These are phyloP conservation scores for Morella rubra DNA, from an alignment of 306 rosid genomes.

Conservation along the genomic window DNA sequence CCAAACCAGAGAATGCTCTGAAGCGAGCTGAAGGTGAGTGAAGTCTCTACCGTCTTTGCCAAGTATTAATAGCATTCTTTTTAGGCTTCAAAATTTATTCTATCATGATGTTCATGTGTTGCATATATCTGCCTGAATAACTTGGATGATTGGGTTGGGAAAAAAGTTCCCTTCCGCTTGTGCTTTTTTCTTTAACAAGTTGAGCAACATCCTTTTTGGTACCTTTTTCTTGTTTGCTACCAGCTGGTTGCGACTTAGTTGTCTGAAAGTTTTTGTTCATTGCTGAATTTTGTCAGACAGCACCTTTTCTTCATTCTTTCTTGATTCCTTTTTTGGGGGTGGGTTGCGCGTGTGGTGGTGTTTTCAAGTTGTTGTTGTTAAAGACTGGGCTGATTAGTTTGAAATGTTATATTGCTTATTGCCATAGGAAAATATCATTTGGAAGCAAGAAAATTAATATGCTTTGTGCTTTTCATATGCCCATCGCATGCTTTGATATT, in stretches of 20 bases:
- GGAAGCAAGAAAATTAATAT: not conserved
- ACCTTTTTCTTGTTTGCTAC: not conserved
- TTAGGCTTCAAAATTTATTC: not conserved
- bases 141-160: not conserved
- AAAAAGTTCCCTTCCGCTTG: not conserved
- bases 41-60: not conserved
- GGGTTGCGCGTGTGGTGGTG: not conserved
- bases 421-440: not conserved
- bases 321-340: no score
- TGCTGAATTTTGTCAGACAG: not conserved
- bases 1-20: constrained; percentile 62
- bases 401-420: not conserved
- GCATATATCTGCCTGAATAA: not conserved
- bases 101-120: not conserved
- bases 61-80: not conserved
- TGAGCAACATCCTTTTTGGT: not conserved
- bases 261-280: not conserved
- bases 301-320: not conserved
- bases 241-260: not conserved
- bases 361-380: not conserved
- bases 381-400: constrained; percentile 2
- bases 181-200: not conserved
- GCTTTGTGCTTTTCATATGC: not conserved
- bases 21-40: constrained; percentile 62
- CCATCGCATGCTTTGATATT: not conserved